A percentile compares a stretch with the other conserved stretches of the same genome.
phyloP scores from a whole-genome alignment of 2,329 filamentous ascomycete genomes.

The Pseudophaeomoniella oleicola region DNA sequence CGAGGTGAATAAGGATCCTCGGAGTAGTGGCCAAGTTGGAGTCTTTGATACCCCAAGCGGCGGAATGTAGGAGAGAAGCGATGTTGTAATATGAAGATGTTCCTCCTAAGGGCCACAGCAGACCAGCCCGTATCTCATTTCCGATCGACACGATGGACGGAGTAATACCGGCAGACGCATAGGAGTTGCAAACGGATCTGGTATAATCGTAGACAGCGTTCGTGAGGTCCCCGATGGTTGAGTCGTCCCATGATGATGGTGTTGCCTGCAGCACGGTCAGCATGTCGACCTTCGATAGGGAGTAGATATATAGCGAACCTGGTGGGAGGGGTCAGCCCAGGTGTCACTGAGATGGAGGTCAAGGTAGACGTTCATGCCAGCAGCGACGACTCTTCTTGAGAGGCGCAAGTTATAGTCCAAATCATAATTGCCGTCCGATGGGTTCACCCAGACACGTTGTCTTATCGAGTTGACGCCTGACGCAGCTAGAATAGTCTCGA shows the following conservation, averaged over 20 bases:
- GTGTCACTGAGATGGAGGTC: conserved; percentile 55
- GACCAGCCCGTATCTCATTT: conserved; percentile 55
- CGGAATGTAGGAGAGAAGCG: conserved; percentile 49
- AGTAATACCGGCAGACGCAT: conserved; percentile 38
- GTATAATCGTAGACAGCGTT: conserved; percentile 58
- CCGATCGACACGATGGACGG: conserved; percentile 55
- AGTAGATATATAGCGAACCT: no score
- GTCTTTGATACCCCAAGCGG: conserved; percentile 49
- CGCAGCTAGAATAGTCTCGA: conserved; percentile 48
- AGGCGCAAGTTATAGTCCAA: conserved; percentile 55
- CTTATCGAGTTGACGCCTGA: conserved; percentile 56
- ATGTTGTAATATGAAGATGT: conserved; percentile 38
- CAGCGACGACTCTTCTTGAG: conserved; percentile 49
- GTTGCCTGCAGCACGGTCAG: conserved; percentile 31
- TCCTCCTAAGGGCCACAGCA: conserved; percentile 51
- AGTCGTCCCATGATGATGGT: conserved; percentile 48
- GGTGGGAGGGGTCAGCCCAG: conserved; percentile 55
- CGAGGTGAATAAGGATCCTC: conserved; percentile 60
- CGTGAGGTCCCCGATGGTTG: conserved; percentile 41
- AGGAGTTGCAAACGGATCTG: conserved; percentile 43
- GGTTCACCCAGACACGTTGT: conserved; percentile 59
- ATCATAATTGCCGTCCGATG: conserved; percentile 49
- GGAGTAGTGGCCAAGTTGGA: conserved; percentile 41
- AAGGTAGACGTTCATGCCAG: conserved; percentile 45
- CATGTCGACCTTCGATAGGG: conserved; percentile 1